A percentile compares a stretch with the other conserved stretches of the same genome.
Conservation (phyloP, 208 protist species). For the Acanthamoeba lenticulata region DNA sequence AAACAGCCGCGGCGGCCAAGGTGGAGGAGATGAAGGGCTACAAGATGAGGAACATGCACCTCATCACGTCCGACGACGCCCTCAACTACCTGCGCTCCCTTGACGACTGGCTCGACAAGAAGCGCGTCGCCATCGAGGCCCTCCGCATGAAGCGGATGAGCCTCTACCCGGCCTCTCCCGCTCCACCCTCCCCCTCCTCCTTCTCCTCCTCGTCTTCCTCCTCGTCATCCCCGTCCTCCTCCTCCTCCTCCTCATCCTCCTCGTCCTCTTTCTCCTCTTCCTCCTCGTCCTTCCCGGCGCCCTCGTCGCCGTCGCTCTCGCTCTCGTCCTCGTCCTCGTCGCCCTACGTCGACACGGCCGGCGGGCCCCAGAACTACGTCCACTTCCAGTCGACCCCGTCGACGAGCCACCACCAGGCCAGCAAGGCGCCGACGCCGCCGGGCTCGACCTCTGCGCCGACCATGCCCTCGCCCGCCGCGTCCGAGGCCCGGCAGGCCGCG, state of each 20-base stretch:
- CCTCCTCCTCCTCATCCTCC: neutral
- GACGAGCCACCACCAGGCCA: no score
- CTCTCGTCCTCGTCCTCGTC: neutral
- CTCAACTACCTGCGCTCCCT: neutral
- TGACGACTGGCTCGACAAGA: neutral
- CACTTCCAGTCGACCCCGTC: no score
- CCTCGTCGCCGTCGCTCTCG: neutral
- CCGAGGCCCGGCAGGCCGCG: no score
- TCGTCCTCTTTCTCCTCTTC: neutral
- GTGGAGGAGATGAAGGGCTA: slow-evolving; percentile 27
- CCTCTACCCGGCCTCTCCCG: neutral
- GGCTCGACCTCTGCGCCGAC: no score
- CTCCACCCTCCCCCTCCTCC: neutral
- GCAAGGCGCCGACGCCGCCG: neutral
- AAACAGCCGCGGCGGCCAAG: neutral
- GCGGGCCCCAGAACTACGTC: no score
- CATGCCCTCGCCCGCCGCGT: no score
- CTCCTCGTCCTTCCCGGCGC: neutral
- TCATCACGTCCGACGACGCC: neutral
- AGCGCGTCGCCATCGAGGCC: neutral
- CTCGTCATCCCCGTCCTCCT: neutral
- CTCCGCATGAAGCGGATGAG: neutral
- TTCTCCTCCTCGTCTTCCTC: neutral
- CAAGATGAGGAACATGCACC: slow-evolving; percentile 35
- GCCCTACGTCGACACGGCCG: neutral